phyloP scores from a whole-genome alignment of 1,139 yeast species.

The Protomyces gravidus region DNA sequence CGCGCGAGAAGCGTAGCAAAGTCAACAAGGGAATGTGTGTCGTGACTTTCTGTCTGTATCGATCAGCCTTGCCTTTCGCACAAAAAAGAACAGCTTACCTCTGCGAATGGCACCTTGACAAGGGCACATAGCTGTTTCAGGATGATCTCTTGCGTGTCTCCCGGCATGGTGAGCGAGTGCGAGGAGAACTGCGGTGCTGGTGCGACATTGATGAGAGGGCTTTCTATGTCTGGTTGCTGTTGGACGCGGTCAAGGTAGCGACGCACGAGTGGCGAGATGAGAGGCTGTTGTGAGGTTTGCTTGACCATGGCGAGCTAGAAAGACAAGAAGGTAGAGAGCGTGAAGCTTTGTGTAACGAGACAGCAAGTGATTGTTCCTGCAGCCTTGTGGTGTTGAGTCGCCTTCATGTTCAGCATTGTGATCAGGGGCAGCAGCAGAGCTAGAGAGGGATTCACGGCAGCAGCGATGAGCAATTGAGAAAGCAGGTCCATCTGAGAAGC shows the following conservation, averaged over 20 bases:
- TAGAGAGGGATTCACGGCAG: no score
- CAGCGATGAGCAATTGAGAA: no score
- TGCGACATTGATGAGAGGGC: neutral
- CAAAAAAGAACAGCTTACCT: no score
- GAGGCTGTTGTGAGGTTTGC: neutral
- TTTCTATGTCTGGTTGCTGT: neutral
- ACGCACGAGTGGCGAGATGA: neutral
- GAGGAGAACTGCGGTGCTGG: neutral
- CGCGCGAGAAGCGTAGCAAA: neutral
- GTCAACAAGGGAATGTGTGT: neutral
- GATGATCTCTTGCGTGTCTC: neutral
- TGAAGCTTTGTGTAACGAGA: no score
- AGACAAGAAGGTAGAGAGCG: no score
- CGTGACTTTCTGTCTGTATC: neutral
- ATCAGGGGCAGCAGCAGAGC: no score
- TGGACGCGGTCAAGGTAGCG: neutral
- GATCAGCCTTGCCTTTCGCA: neutral
- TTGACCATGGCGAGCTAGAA: neutral
- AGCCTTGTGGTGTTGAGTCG: no score
- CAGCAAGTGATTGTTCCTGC: no score
- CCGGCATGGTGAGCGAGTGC: conserved; percentile 1
- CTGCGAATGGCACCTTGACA: neutral
- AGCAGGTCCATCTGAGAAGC: no score
- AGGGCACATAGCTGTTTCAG: neutral
- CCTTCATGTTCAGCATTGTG: no score